Evolutionary conservation across 1,284 basidiomycete species (phyloP), one percentile per base, ranked within the genome.

Genomic region (Mycosarcoma mackinlayi): DNA sequence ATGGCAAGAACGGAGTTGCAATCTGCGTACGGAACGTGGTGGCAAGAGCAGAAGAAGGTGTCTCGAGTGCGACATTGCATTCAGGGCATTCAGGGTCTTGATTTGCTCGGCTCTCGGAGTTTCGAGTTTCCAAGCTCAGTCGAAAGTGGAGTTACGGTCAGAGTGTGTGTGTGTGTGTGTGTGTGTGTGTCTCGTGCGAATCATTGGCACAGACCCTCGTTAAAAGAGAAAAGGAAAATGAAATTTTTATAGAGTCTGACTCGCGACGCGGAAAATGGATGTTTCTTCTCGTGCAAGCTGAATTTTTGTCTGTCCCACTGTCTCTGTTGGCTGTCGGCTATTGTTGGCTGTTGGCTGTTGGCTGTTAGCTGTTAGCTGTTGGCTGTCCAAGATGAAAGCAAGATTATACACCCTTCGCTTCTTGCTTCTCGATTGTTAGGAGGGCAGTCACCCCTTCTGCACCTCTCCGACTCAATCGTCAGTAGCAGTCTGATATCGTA

Each of bases 361-460:
- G n/a, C n/a, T n/a, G n/a, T n/a, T n/a, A n/a, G n/a, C n/a, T n/a
- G n/a, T n/a, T n/a, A n/a, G n/a, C n/a, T 1, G 30, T 24, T 31
- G 33, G 37, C 19, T 14, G 27, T 19, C 16, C n/a, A 63, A 30
- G 10, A 37, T 30, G n/a, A 65, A 54, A 37, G 50, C 31, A 45
- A 50, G 40, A 59, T 5, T 18, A 30, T 33, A 18, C 41, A 34
- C 21, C 24, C 40, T 53, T 40, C 27, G 63, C 66, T 48, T 34
- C 66, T 69, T 69, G 35, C 47, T 24, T 69, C 66, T 58, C 34
- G 66, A 63, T 62, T 63, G 56, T 18, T 63, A 59, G 56, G 60
- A 69, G 60, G 66, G 66, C 44, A 63, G 56, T 69, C 66, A 69
- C 47, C 53, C 60, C 56, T 54, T 63, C 60, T 63, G 60, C 66